These are phyloP conservation scores for Penicillium sp. DNA, from an alignment of 2,329 filamentous ascomycete genomes.

Conservation along the genomic window DNA sequence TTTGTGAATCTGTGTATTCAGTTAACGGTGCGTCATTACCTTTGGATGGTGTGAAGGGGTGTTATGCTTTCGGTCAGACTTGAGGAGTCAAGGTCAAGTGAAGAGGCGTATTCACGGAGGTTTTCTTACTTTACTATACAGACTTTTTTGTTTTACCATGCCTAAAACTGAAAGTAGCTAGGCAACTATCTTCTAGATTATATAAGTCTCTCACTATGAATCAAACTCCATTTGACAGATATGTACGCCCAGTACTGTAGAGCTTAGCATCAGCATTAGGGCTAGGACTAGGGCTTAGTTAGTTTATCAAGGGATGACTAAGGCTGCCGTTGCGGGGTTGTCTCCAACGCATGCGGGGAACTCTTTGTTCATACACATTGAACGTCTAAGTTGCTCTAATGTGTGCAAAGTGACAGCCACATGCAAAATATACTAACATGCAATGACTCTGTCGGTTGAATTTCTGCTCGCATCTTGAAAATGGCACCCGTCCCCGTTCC, in stretches of 20 bases:
- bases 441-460: neutral
- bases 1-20: no score
- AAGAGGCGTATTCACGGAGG: no score
- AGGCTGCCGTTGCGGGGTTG: slow-evolving; percentile 9
- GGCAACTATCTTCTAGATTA: no score
- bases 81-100: no score
- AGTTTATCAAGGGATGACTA: slow-evolving; percentile 2
- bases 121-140: no score
- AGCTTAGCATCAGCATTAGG: neutral
- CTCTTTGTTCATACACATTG: neutral
- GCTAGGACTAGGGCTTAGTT: neutral
- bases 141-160: no score
- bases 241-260: neutral
- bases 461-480: neutral
- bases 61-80: no score
- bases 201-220: no score
- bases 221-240: no score
- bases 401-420: neutral
- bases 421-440: slow-evolving; percentile 14
- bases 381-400: neutral
- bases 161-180: no score
- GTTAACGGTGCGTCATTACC: no score
- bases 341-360: slow-evolving; percentile 12
- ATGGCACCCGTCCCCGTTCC: slow-evolving; percentile 24
- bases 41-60: no score